Percentiles rank a stretch among this genome's conserved stretches.
These are phyloP conservation scores for Hordeum pubiflorum DNA, from an alignment of 202 grass and related monocot genomes.

Conservation along the genomic window DNA sequence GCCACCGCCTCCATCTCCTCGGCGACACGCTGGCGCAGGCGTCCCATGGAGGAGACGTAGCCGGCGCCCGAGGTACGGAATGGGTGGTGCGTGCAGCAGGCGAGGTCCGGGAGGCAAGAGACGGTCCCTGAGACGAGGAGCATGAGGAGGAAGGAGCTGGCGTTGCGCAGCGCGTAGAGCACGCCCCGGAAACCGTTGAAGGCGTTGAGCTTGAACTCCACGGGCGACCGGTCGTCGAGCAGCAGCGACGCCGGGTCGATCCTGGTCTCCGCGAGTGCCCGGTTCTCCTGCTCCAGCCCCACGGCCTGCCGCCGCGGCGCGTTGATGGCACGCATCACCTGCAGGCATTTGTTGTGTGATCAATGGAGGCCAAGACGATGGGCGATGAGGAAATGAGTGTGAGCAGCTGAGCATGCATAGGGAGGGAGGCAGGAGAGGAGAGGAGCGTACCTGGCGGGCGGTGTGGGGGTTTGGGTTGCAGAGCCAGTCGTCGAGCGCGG, in stretches of 20 bases:
- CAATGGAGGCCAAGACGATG: background rate
- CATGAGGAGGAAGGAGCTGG: constrained; percentile 46
- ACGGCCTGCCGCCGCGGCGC: constrained; percentile 35
- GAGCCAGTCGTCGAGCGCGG: constrained; percentile 35
- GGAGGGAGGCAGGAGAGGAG: background rate
- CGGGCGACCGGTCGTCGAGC: constrained; percentile 41
- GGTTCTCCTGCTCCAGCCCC: constrained; percentile 49
- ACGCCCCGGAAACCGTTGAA: constrained; percentile 58
- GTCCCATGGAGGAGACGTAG: constrained; percentile 38
- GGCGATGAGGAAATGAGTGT: background rate
- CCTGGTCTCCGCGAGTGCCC: constrained; percentile 35
- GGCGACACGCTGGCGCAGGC: constrained; percentile 48
- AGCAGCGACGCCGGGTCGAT: constrained; percentile 36
- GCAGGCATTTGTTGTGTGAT: background rate
- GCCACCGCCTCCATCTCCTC: constrained; percentile 24
- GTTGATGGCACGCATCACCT: constrained; percentile 37
- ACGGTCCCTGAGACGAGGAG: constrained; percentile 47
- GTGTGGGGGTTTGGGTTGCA: background rate
- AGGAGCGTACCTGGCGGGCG: background rate
- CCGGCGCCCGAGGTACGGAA: constrained; percentile 8
- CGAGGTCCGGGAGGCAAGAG: constrained; percentile 32
- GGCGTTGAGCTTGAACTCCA: constrained; percentile 57
- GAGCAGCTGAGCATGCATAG: background rate
- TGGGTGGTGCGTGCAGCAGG: background rate
- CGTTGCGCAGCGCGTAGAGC: constrained; percentile 56